Evolutionary conservation across 2,329 filamentous ascomycete genomes (phyloP).

Genomic region (Ceratocystis colombiana): DNA sequence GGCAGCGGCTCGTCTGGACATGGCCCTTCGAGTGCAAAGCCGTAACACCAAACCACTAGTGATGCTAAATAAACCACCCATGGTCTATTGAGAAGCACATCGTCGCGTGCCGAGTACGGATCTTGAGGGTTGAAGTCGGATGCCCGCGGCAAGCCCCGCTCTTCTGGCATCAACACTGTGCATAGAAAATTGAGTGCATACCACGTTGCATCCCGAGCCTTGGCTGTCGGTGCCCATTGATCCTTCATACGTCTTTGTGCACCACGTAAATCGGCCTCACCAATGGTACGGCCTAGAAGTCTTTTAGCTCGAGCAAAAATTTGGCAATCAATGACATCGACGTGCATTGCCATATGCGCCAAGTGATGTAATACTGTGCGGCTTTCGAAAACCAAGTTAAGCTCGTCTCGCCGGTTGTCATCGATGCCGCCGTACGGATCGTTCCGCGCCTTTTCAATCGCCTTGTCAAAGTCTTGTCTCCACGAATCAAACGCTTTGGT

Average conservation of each 20-base stretch:
- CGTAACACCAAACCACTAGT: constrained; percentile 91
- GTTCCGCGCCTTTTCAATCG: constrained; percentile 51
- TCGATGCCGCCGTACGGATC: constrained; percentile 39
- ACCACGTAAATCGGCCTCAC: constrained; percentile 65
- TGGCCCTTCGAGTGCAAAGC: constrained; percentile 78
- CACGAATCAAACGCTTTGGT: constrained; percentile 86
- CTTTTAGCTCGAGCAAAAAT: constrained; percentile 84
- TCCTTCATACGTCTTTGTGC: constrained; percentile 79
- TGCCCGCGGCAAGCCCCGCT: constrained; percentile 27
- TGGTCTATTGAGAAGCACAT: constrained; percentile 79
- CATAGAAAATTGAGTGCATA: constrained; percentile 83
- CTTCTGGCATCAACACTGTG: constrained; percentile 64
- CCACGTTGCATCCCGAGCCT: constrained; percentile 81
- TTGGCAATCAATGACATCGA: constrained; percentile 94
- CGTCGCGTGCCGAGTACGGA: constrained; percentile 72
- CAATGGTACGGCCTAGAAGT: constrained; percentile 76
- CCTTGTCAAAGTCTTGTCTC: constrained; percentile 84
- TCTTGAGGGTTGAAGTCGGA: constrained; percentile 32
- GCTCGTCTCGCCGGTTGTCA: constrained; percentile 18
- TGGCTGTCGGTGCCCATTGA: constrained; percentile 76
- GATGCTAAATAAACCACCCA: constrained; percentile 94
- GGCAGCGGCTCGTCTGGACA: constrained; percentile 46
- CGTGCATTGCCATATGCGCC: constrained; percentile 96
- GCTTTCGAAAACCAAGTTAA: constrained; percentile 63
- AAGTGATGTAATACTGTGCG: constrained; percentile 84